Evolutionary conservation across 441 rosid genomes (phyloP), one percentile per base, ranked within the genome.

Genomic region (Omphalea diandra): DNA sequence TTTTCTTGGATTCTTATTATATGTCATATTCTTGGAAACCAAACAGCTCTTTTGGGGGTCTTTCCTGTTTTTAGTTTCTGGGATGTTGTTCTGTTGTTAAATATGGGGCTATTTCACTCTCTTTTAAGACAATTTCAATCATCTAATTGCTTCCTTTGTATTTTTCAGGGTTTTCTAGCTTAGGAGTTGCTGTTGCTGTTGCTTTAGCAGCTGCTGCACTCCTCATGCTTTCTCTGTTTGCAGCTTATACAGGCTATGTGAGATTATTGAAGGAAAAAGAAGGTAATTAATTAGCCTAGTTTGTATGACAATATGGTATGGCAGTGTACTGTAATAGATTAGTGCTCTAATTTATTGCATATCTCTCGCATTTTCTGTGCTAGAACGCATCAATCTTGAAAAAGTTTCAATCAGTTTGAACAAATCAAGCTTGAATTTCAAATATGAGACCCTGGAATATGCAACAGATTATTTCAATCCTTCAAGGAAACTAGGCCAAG

Each of bases 391-490:
- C 58, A 75, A 85, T 44, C 81, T 87, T 5, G 88, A 77, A 47
- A 46, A 72, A 35, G 41, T 83, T 38, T 72, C 87, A 0, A 72
- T 63, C 43, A 81, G 73, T 59, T 77, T 83, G 61, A 79, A 79
- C 58, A 85, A 77, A n/a, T 83, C 84, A 5, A 70, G 77, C 22
- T 75, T 80, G 77, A 84, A 70, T 69, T 87, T 88, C 79, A 89
- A 84, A 76, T 92, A 92, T 46, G 98, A 90, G 78, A 83, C 82
- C 20, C 76, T 92, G 0, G 96, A 92, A 81, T 88, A 88, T 80
- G 98, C 98, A 24, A 90, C 98, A 0, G 85, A 87, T 79, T 85
- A 83, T 69, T 92, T 92, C 66, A 77, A 66, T 61, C 57, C 59
- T 15, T 83, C 82, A 53, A 86, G 73, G 75, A 80, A 67, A 63